phyloP scores from a whole-genome alignment of 2,329 filamentous ascomycete species.

The Paraphoma chrysanthemicola region DNA sequence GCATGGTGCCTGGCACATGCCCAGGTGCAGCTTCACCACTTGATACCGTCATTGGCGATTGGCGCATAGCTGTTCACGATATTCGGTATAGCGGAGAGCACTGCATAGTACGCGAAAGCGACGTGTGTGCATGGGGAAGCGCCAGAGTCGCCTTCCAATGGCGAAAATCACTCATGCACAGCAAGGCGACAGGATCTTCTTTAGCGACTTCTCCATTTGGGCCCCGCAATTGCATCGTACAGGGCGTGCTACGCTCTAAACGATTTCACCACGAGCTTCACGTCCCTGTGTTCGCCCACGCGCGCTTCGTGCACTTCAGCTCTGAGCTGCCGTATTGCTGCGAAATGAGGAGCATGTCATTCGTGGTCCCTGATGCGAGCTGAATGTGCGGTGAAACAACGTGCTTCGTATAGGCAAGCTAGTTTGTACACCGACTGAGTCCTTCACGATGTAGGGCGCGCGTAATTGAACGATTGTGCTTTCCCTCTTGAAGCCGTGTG shows the following conservation, averaged over 20 bases:
- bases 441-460: background rate
- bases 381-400: background rate
- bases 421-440: background rate
- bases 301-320: background rate
- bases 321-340: background rate
- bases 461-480: background rate
- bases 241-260: conserved; percentile 1
- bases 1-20: background rate
- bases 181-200: conserved; percentile 5
- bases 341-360: background rate
- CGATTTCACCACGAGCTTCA: background rate
- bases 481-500: background rate
- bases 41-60: background rate
- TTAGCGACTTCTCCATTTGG: conserved; percentile 8
- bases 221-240: background rate
- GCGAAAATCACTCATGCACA: conserved; percentile 43
- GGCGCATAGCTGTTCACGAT: conserved; percentile 5
- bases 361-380: background rate
- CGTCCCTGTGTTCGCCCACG: background rate
- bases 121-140: background rate
- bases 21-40: background rate
- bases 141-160: conserved; percentile 28
- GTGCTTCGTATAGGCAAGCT: background rate
- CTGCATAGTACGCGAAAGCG: background rate
- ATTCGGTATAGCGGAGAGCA: conserved; percentile 9